A percentile compares a stretch with the other conserved stretches of the same genome.
Evolutionary conservation across 371 early-diverging fungal genomes (phyloP).

Genomic region (Encephalitozoon hellem): DNA sequence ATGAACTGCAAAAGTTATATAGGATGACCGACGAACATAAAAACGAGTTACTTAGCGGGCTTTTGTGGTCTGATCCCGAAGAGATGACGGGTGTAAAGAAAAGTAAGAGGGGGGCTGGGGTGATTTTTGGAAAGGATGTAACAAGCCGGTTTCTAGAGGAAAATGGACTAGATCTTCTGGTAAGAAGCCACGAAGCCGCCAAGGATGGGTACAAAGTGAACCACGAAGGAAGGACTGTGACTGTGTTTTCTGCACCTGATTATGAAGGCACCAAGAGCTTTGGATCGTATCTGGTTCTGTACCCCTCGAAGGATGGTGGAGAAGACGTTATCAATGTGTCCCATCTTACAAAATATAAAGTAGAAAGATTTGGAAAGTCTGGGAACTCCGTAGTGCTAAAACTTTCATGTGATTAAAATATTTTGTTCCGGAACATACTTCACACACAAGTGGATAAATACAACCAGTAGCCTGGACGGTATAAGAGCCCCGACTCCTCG

Average conservation of each 20-base stretch:
- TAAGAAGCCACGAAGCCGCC: constrained; percentile 60
- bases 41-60: constrained; percentile 42
- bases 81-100: constrained; percentile 27
- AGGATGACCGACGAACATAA: constrained; percentile 43
- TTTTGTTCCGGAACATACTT: background rate
- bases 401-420: background rate
- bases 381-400: too few species aligned
- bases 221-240: constrained; percentile 51
- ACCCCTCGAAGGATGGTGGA: background rate
- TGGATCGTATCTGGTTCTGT: constrained; percentile 51
- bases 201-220: constrained; percentile 59
- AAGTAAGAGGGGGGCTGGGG: constrained; percentile 56
- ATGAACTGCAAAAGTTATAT: constrained; percentile 47
- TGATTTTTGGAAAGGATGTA: constrained; percentile 56
- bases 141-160: constrained; percentile 52
- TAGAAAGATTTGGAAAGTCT: background rate
- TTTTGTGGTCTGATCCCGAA: constrained; percentile 61
- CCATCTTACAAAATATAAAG: background rate
- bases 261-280: constrained; percentile 56
- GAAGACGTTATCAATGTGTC: background rate
- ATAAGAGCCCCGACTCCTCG: background rate
- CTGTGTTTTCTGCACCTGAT: constrained; percentile 62
- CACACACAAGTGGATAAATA: background rate
- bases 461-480: background rate
- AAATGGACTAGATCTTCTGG: constrained; percentile 54